Percentiles rank a stretch among this genome's conserved stretches.
These are phyloP conservation scores for Arthroderma sp. DNA, from an alignment of 2,329 filamentous ascomycete species.

Conservation along the genomic window DNA sequence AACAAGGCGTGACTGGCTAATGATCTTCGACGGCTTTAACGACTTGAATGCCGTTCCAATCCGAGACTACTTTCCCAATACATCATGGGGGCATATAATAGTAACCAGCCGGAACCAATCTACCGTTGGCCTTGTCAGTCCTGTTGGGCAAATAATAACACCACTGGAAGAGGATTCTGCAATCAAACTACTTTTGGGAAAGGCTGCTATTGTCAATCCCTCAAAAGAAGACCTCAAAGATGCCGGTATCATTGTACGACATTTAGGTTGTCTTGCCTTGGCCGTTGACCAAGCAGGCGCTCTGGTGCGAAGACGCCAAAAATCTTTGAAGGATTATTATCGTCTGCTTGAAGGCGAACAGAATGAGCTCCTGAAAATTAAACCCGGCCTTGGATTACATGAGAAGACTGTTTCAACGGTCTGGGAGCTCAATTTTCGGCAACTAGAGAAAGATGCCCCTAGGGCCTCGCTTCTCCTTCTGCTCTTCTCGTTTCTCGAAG, in stretches of 20 bases:
- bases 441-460: slow-evolving; percentile 10
- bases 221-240: slow-evolving; percentile 10
- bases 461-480: slow-evolving; percentile 10
- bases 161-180: slow-evolving; percentile 10
- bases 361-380: slow-evolving; percentile 9
- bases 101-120: slow-evolving; percentile 9
- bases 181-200: slow-evolving; percentile 11
- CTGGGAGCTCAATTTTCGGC: slow-evolving; percentile 14
- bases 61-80: slow-evolving; percentile 8
- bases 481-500: slow-evolving; percentile 15
- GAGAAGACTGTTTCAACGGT: slow-evolving; percentile 14
- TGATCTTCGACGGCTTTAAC: slow-evolving; percentile 18
- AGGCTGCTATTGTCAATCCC: slow-evolving; percentile 9
- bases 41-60: slow-evolving; percentile 10
- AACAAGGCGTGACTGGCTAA: slow-evolving; percentile 14
- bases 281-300: slow-evolving; percentile 16
- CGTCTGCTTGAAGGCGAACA: slow-evolving; percentile 9
- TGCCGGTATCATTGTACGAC: slow-evolving; percentile 8
- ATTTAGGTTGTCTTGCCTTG: slow-evolving; percentile 13
- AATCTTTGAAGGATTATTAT: slow-evolving; percentile 13
- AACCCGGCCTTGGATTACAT: slow-evolving; percentile 6
- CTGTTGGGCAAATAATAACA: slow-evolving; percentile 5
- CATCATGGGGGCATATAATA: slow-evolving; percentile 10
- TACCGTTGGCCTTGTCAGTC: slow-evolving; percentile 3
- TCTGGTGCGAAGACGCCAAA: slow-evolving; percentile 11